Base-by-base conservation (phyloP, 306 rosid species). In the Hippophae rhamnoides region DNA sequence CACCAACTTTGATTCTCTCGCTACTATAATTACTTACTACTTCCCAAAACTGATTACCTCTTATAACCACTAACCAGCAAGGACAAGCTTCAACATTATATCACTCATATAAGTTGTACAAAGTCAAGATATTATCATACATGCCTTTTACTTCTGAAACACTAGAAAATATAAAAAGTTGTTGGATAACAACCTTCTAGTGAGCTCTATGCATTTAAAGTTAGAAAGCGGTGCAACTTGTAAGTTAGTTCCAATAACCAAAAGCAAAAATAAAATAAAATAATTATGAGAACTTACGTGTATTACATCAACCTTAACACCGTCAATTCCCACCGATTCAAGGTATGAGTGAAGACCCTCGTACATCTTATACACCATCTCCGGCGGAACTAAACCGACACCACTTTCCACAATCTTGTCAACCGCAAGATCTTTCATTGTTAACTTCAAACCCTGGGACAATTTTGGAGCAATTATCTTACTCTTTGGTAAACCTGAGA, bases 251-350 rank as follows among this genome's bases (percentile, higher is more conserved):
- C 50, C 7, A 49, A 6, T 6, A 10, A 31, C 9, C 40, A 52
- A 56, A 38, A 26, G 10, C 38, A 41, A 18, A 41, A 48, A 14
- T 7, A 52, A 9, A 44, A 13, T 31, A 7, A 0, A 8, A 43
- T 3, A n/a, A 11, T 57, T 52, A 31, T 18, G 49, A 26, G 56
- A 56, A 71, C 81, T 75, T 67, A 84, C 93, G 40, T 82, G 83
- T 5, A 78, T 78, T 41, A 88, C 94, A 65, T 88, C 96, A 54
- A 88, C 79, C 75, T 88, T 88, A 43, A 88, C 86, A 41, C 89
- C 86, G 43, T 82, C 94, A 63, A 88, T 62, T 3, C 89, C 96
- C 7, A 61, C 67, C 0, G 86, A 74, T 13, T 69, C 41, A 0
- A 88, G 64, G 23, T 81, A 82, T 0, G 85, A 75, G 48, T 88